Evolutionary conservation across 1,284 basidiomycete genomes (phyloP).

Genomic region (Athelia sp.): DNA sequence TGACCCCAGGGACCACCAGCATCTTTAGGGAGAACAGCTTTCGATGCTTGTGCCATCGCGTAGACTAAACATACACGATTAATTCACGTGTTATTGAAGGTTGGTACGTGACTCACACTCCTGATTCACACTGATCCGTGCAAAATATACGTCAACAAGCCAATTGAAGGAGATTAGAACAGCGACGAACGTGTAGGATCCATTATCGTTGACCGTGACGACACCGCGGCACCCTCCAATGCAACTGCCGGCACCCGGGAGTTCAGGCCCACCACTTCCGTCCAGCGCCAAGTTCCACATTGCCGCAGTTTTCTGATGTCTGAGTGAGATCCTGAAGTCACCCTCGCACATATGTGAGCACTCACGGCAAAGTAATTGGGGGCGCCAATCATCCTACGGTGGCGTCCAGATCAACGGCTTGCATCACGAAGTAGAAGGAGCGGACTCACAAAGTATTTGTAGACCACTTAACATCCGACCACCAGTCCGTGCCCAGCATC

Average conservation of each 20-base stretch:
- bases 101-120: conserved; percentile 29
- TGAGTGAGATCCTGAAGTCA: not conserved
- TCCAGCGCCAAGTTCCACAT: conserved; percentile 75
- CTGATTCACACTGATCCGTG: conserved; percentile 23
- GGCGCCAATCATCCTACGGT: not conserved
- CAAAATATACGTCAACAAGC: too few relatives aligned
- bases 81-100: conserved; percentile 30
- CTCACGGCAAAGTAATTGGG: not conserved
- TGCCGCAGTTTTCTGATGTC: conserved; percentile 30
- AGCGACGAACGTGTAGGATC: conserved; percentile 14
- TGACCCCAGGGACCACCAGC: conserved; percentile 58
- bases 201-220: conserved; percentile 18
- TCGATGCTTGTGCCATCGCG: conserved; percentile 68
- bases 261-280: conserved; percentile 52
- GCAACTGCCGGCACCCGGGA: conserved; percentile 63
- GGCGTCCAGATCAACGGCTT: too few relatives aligned
- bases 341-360: not conserved
- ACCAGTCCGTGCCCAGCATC: conserved; percentile 61
- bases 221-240: conserved; percentile 33
- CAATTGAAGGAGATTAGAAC: too few relatives aligned
- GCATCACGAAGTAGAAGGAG: too few relatives aligned
- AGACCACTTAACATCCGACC: conserved; percentile 63
- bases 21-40: conserved; percentile 67
- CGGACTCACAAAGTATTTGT: not conserved
- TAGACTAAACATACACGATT: conserved; percentile 51